These are phyloP conservation scores for Ophiobolus disseminans DNA, from an alignment of 2,329 filamentous ascomycete species.

Conservation along the genomic window DNA sequence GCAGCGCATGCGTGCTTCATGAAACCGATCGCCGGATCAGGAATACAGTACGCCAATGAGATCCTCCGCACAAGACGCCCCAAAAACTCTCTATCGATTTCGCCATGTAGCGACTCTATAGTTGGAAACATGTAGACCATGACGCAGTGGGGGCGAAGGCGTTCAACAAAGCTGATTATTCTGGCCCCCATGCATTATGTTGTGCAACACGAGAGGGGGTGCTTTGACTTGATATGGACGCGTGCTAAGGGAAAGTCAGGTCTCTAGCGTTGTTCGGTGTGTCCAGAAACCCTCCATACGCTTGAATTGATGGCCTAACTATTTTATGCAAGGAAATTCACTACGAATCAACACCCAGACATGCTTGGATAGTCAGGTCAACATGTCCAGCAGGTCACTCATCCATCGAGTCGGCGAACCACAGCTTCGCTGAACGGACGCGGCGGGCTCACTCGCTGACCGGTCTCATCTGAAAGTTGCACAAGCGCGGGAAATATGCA, in stretches of 20 bases:
- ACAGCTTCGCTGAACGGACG: slow-evolving; percentile 40
- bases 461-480: slow-evolving; percentile 41
- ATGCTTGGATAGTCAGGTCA: no score
- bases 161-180: slow-evolving; percentile 5
- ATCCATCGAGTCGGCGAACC: slow-evolving; percentile 32
- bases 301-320: no score
- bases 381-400: neutral
- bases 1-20: no score
- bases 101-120: neutral
- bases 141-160: slow-evolving; percentile 12
- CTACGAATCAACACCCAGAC: no score
- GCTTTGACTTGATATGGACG: no score
- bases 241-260: no score
- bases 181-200: neutral
- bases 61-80: neutral
- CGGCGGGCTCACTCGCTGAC: slow-evolving; percentile 33
- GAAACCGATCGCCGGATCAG: slow-evolving; percentile 4
- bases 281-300: no score
- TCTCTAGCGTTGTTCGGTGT: no score
- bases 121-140: slow-evolving; percentile 1
- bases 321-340: no score
- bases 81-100: slow-evolving; percentile 12
- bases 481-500: slow-evolving; percentile 47
- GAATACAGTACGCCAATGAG: slow-evolving; percentile 2
- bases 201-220: neutral